phyloP scores from a whole-genome alignment of 1,284 basidiomycete species.

The Clitocybe nebularis region DNA sequence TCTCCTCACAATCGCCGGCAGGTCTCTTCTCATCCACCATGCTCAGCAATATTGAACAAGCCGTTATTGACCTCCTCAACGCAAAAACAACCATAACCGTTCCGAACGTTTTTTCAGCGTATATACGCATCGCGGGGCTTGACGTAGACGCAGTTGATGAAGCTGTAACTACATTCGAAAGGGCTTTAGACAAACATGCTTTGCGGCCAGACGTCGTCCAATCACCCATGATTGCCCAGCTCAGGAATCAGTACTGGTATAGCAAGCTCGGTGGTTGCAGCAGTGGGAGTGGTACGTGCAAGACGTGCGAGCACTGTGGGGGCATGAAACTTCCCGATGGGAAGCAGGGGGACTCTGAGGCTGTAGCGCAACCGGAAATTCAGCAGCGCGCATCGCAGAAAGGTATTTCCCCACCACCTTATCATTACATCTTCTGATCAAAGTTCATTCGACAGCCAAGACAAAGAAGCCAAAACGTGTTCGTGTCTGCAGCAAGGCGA shows the following conservation, averaged over 20 bases:
- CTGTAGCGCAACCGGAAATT: too few species aligned
- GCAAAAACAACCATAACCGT: conserved; percentile 15
- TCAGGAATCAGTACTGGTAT: conserved; percentile 23
- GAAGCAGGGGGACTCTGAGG: too few species aligned
- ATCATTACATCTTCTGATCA: too few species aligned
- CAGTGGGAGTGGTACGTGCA: conserved; percentile 13
- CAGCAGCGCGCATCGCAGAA: too few species aligned
- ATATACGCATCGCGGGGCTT: conserved; percentile 20
- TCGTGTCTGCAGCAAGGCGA: conserved; percentile 7
- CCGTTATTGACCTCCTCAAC: conserved; percentile 14
- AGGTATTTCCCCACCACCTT: too few species aligned
- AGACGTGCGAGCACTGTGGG: conserved; percentile 19
- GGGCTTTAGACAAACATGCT: conserved; percentile 22
- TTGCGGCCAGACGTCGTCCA: conserved; percentile 8
- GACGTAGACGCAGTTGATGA: conserved; percentile 12
- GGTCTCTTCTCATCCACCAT: conserved; percentile 3
- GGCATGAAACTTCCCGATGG: conserved; percentile 8
- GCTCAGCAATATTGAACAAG: conserved; percentile 20
- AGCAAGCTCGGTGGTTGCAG: conserved; percentile 18
- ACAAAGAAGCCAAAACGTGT: conserved; percentile 9
- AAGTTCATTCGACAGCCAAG: conserved; percentile 2
- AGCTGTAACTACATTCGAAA: conserved; percentile 20
- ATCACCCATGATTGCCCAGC: conserved; percentile 12
- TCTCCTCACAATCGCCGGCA: not conserved
- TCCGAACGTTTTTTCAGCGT: conserved; percentile 17